phyloP scores from a whole-genome alignment of 129 eudicot genomes.

The Escallonia rubra region DNA sequence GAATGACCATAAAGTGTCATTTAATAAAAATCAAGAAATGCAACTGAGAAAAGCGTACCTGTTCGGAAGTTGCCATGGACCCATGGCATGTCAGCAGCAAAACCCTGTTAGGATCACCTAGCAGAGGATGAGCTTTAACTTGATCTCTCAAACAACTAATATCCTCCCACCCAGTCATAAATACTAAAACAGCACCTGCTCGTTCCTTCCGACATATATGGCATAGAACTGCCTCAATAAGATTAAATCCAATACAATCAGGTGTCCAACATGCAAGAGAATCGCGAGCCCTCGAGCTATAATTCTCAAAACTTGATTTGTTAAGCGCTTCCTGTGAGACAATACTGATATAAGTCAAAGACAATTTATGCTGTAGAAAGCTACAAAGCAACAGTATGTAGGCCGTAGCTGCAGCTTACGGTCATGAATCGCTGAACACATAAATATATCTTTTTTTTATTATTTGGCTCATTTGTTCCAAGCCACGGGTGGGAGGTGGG shows the following conservation, averaged over 20 bases:
- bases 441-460: too few species aligned
- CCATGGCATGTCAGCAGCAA: slow-evolving; percentile 92
- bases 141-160: slow-evolving; percentile 85
- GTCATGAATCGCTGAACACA: neutral
- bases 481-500: too few species aligned
- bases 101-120: slow-evolving; percentile 96
- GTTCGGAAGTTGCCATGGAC: slow-evolving; percentile 98
- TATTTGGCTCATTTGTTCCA: too few species aligned
- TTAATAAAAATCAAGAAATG: neutral
- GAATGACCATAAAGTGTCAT: neutral
- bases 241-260: slow-evolving; percentile 91
- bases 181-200: slow-evolving; percentile 88
- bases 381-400: neutral
- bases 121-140: slow-evolving; percentile 88
- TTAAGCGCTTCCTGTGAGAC: slow-evolving; percentile 71
- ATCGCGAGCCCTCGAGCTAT: slow-evolving; percentile 82
- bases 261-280: slow-evolving; percentile 89
- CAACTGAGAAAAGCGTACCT: slow-evolving; percentile 29
- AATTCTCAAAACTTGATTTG: slow-evolving; percentile 72
- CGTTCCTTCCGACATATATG: slow-evolving; percentile 97
- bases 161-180: slow-evolving; percentile 99
- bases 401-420: neutral
- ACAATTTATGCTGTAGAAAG: slow-evolving; percentile 1
- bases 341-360: neutral
- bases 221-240: slow-evolving; percentile 92